These are phyloP conservation scores for Pleurotus giganteus DNA, from an alignment of 768 basidiomycete species.

Conservation along the genomic window DNA sequence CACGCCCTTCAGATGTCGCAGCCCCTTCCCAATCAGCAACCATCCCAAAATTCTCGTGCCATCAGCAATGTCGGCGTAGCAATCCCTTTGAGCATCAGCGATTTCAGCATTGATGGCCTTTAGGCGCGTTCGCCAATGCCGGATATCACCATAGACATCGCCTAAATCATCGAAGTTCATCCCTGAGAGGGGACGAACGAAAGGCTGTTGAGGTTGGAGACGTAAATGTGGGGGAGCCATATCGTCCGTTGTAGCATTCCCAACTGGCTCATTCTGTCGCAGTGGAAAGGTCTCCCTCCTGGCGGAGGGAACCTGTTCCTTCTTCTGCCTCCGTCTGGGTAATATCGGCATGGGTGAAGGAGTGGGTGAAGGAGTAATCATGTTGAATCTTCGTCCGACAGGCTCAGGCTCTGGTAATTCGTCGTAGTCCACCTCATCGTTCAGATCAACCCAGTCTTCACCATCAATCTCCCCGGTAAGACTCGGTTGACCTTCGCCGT, in stretches of 20 bases:
- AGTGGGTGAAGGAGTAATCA: constrained; percentile 16
- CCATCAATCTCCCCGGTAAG: constrained; percentile 25
- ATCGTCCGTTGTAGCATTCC: constrained; percentile 28
- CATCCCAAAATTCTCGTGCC: constrained; percentile 73
- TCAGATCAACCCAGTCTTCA: constrained; percentile 63
- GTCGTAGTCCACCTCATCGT: constrained; percentile 12
- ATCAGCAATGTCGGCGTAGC: constrained; percentile 71
- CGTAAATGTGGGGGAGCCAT: constrained; percentile 66
- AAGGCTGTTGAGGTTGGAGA: constrained; percentile 64
- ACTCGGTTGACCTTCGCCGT: constrained; percentile 16
- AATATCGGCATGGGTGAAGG: constrained; percentile 34
- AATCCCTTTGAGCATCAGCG: constrained; percentile 59
- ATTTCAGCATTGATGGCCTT: constrained; percentile 77
- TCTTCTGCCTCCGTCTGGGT: constrained; percentile 34
- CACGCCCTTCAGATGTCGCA: constrained; percentile 59
- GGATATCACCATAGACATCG: constrained; percentile 66
- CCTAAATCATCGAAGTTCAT: constrained; percentile 66
- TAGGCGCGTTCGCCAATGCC: constrained; percentile 63
- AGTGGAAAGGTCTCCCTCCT: constrained; percentile 67
- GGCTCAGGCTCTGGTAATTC: constrained; percentile 4
- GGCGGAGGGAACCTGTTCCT: constrained; percentile 27
- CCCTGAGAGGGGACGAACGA: constrained; percentile 73
- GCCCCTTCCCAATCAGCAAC: constrained; percentile 71
- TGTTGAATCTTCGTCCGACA: neutral
- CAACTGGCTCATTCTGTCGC: constrained; percentile 30